Evolutionary conservation across 345 rosid species (phyloP).

Genomic region (Hirschfeldia incana): DNA sequence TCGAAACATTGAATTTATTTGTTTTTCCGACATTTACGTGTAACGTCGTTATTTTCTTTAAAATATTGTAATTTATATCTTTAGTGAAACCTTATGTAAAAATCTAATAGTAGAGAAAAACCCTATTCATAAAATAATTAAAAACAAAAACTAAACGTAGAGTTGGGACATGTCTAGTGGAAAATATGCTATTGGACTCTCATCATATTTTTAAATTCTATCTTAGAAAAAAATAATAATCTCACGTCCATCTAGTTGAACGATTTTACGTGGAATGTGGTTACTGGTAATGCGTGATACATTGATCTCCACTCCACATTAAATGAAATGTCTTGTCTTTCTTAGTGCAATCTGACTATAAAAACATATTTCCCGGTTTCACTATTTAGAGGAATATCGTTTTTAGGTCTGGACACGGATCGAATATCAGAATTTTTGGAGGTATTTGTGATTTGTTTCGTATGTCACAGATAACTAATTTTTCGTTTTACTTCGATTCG

Average conservation of each 20-base stretch:
- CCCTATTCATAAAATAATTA: too few species aligned
- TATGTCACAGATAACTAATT: too few species aligned
- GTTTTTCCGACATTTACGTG: too few species aligned
- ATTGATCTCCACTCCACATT: conserved; percentile 34
- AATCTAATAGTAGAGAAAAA: too few species aligned
- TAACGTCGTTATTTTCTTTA: not conserved
- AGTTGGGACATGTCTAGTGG: not conserved
- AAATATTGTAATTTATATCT: not conserved
- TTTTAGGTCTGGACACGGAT: too few species aligned
- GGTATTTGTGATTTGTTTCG: too few species aligned
- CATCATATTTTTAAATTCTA: not conserved
- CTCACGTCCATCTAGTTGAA: not conserved
- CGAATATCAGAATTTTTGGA: too few species aligned
- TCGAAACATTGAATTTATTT: not conserved
- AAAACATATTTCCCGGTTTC: not conserved
- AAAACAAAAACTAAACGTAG: too few species aligned
- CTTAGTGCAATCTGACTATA: conserved; percentile 34
- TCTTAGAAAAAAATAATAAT: not conserved
- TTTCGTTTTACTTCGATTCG: too few species aligned
- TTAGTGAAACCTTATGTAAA: too few species aligned
- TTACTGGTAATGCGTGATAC: conserved; percentile 34
- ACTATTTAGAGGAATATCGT: not conserved
- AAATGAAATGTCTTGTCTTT: conserved; percentile 33
- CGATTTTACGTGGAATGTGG: conserved; percentile 7
- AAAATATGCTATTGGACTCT: not conserved